Evolutionary conservation across 495 filamentous ascomycete genomes (phyloP).

Genomic region (Neohortaea acidophila): DNA sequence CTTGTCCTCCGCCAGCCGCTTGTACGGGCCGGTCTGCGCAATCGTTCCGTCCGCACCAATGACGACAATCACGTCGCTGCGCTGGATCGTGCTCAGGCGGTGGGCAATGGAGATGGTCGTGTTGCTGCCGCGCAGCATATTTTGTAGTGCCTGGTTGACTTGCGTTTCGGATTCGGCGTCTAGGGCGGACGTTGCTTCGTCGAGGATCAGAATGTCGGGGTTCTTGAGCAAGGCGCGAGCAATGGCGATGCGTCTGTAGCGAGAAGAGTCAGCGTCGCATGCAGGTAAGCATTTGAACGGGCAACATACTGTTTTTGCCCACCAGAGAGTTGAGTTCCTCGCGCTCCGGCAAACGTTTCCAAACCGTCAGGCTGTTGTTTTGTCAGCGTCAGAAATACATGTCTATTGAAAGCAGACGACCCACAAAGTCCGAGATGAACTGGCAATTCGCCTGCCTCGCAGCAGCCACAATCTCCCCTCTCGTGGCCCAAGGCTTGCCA

Average conservation of each 20-base stretch:
- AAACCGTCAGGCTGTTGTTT: conserved; percentile 61
- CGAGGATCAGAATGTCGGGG: conserved; percentile 88
- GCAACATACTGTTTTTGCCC: conserved; percentile 97
- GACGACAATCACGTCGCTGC: conserved; percentile 82
- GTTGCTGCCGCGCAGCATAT: conserved; percentile 67
- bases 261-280: conserved; percentile 31
- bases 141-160: conserved; percentile 74
- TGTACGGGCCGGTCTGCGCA: conserved; percentile 76
- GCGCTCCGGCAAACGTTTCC: conserved; percentile 82
- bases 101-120: conserved; percentile 97
- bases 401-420: conserved; percentile 14
- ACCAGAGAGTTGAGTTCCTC: conserved; percentile 85
- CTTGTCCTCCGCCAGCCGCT: conserved; percentile 51
- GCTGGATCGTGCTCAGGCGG: conserved; percentile 86
- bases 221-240: conserved; percentile 87
- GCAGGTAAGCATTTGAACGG: too few species aligned
- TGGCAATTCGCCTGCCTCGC: conserved; percentile 91
- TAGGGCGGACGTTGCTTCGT: conserved; percentile 63
- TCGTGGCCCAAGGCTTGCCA: conserved; percentile 63
- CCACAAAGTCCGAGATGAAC: conserved; percentile 84
- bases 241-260: conserved; percentile 67
- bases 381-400: neutral
- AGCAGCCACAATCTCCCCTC: conserved; percentile 68
- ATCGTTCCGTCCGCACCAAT: conserved; percentile 71
- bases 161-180: conserved; percentile 96